phyloP scores from a whole-genome alignment of 2,329 filamentous ascomycete species.

The Aspergillus sergii region DNA sequence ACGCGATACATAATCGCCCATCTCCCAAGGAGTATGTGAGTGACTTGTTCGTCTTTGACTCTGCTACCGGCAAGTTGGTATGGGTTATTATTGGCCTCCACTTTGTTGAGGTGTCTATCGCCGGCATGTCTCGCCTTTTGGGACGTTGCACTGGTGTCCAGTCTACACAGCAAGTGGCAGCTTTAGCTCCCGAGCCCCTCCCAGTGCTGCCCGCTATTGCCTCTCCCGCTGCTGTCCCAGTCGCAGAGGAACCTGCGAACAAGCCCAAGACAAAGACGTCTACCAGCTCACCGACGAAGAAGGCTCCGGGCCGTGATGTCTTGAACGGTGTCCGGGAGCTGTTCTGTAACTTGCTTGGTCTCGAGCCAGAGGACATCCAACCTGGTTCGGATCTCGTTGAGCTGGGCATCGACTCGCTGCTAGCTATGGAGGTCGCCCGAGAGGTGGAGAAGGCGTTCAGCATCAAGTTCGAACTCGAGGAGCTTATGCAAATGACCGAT shows the following conservation, averaged over 20 bases:
- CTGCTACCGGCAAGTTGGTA: conserved; percentile 20
- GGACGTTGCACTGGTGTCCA: background rate
- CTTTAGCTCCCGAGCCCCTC: background rate
- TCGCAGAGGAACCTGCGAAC: background rate
- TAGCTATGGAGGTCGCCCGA: conserved; percentile 16
- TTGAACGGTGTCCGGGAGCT: background rate
- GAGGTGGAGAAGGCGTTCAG: conserved; percentile 10
- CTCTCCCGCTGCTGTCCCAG: background rate
- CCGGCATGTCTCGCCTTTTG: conserved; percentile 21
- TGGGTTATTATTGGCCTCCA: conserved; percentile 36
- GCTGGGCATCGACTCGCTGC: conserved; percentile 15
- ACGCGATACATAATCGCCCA: conserved; percentile 21
- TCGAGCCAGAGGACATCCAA: conserved; percentile 43
- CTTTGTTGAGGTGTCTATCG: conserved; percentile 26
- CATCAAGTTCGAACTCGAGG: conserved; percentile 1
- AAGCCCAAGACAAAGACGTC: background rate
- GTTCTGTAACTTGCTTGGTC: conserved; percentile 29
- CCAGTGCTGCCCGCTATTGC: background rate
- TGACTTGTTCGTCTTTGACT: conserved; percentile 38
- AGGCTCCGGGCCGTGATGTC: background rate
- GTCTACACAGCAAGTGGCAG: background rate
- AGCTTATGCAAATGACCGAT: conserved; percentile 31
- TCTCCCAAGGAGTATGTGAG: conserved; percentile 22
- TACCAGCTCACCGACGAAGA: background rate
- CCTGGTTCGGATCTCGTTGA: conserved; percentile 43